Conservation (phyloP, 352 stramenopile species). For the Globisporangium middletonii region DNA sequence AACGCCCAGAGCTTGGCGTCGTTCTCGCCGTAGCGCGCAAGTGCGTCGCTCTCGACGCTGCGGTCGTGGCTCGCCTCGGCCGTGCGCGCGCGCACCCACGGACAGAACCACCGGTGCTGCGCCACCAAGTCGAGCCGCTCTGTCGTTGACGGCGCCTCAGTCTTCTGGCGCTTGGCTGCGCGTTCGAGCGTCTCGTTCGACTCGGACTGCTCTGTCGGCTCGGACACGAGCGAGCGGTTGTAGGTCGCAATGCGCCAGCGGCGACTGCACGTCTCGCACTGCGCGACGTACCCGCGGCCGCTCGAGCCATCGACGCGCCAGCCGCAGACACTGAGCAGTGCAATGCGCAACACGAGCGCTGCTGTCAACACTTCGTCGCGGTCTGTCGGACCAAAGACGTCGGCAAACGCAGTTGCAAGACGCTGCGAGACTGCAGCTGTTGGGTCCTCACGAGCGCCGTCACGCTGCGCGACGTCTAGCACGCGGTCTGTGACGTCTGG, state of each 20-base stretch:
- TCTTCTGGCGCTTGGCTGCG: conserved; percentile 29
- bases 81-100: conserved; percentile 26
- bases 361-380: background rate
- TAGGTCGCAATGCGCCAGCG: conserved; percentile 18
- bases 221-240: background rate
- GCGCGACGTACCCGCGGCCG: conserved; percentile 11
- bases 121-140: conserved; percentile 19
- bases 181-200: conserved; percentile 1
- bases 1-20: conserved; percentile 17
- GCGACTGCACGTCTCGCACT: conserved; percentile 43
- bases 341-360: conserved; percentile 19
- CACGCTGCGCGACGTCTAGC: too few relatives aligned
- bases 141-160: too few relatives aligned
- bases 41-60: conserved; percentile 3
- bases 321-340: conserved; percentile 29
- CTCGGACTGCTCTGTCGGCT: conserved; percentile 3
- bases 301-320: conserved; percentile 25
- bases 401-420: conserved; percentile 4
- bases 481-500: background rate
- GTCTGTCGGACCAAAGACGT: conserved; percentile 1
- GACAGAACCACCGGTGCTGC: conserved; percentile 59
- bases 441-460: background rate
- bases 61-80: conserved; percentile 5
- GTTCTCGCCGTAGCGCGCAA: conserved; percentile 11
- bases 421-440: background rate